Conservation (phyloP, 352 stramenopile species). For the Phytophthora foliorum region DNA sequence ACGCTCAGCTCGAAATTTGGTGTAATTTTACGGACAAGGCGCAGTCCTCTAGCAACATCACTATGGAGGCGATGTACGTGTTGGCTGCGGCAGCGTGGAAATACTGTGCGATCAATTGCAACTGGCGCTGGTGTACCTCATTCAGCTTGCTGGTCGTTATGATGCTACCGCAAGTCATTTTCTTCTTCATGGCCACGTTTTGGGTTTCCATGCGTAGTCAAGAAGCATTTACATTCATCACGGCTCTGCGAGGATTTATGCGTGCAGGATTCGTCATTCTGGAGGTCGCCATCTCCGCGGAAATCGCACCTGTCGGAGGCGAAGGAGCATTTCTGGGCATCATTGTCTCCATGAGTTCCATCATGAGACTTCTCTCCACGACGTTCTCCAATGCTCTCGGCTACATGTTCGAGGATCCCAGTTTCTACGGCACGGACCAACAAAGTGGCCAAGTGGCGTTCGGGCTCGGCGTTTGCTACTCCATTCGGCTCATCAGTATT, state of each 20-base stretch:
- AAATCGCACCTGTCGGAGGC: constrained; percentile 61
- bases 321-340: constrained; percentile 67
- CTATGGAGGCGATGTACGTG: constrained; percentile 52
- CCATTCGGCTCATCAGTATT: constrained; percentile 48
- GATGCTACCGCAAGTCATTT: constrained; percentile 52
- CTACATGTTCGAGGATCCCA: constrained; percentile 49
- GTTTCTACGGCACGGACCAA: constrained; percentile 25
- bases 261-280: constrained; percentile 49
- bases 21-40: constrained; percentile 52
- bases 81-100: constrained; percentile 58
- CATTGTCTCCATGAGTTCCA: constrained; percentile 61
- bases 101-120: constrained; percentile 49
- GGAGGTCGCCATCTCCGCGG: constrained; percentile 48
- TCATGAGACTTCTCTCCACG: constrained; percentile 57
- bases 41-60: constrained; percentile 58
- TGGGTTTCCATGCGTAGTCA: constrained; percentile 33
- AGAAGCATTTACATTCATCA: constrained; percentile 51
- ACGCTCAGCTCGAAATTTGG: constrained; percentile 53
- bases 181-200: constrained; percentile 46
- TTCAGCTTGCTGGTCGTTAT: constrained; percentile 45
- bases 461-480: constrained; percentile 52
- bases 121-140: constrained; percentile 49
- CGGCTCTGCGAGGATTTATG: constrained; percentile 49
- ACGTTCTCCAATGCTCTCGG: constrained; percentile 56
- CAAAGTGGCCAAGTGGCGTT: constrained; percentile 41